These are phyloP conservation scores for Scenedesmus sp. DNA, from an alignment of 163 green algal species.

Conservation along the genomic window DNA sequence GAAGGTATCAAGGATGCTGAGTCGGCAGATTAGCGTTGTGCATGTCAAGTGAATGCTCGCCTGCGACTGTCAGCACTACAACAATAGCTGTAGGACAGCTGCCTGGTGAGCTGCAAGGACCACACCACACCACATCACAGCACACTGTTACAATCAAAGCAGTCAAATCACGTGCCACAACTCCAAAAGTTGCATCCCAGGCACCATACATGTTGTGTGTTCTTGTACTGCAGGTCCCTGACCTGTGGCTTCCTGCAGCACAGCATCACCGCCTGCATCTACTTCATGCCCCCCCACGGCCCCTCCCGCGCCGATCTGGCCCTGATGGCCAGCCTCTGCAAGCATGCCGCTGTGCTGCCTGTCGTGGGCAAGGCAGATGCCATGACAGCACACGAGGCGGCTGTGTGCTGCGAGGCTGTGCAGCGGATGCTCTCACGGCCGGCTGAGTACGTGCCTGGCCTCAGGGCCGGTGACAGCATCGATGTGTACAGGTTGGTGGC, in stretches of 20 bases:
- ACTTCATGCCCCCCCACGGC: conserved; percentile 23
- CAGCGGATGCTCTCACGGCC: background rate
- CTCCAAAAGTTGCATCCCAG: background rate
- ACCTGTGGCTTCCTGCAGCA: conserved; percentile 2
- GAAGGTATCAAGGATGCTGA: too few species aligned
- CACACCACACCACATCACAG: too few species aligned
- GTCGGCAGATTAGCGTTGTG: too few species aligned
- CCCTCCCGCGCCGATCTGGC: background rate
- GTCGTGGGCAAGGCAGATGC: conserved; percentile 20
- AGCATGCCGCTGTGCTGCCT: background rate
- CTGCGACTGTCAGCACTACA: background rate
- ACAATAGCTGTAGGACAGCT: background rate
- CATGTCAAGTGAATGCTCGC: background rate
- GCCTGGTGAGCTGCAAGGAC: background rate
- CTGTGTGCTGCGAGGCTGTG: background rate
- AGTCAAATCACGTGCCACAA: too few species aligned
- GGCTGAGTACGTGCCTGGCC: background rate
- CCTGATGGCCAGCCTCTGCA: conserved; percentile 1
- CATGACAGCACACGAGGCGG: background rate
- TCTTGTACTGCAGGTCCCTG: background rate
- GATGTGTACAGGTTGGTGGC: background rate
- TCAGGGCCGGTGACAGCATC: background rate
- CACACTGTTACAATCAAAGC: too few species aligned
- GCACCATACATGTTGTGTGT: too few species aligned
- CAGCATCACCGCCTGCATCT: conserved; percentile 10